phyloP scores from a whole-genome alignment of 2,329 filamentous ascomycete genomes.

The Dichotomopilus funicola region DNA sequence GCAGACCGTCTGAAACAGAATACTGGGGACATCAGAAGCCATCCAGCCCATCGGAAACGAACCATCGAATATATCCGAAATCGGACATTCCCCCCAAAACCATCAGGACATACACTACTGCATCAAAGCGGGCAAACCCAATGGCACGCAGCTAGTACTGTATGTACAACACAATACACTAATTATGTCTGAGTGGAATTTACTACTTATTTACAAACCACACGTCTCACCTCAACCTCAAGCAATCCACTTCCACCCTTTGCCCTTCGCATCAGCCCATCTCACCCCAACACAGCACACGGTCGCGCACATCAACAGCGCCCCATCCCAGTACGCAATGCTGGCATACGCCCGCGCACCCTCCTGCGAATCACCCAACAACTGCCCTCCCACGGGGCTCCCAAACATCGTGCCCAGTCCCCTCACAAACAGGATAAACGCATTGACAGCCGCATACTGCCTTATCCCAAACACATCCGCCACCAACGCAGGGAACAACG shows the following conservation, averaged over 20 bases:
- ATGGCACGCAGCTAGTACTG: no score
- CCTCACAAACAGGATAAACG: slow-evolving; percentile 40
- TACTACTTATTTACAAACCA: no score
- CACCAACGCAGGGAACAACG: slow-evolving; percentile 39
- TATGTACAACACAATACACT: no score
- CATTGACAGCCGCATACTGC: slow-evolving; percentile 42
- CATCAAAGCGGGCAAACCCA: no score
- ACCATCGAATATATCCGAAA: no score
- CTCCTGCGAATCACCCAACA: slow-evolving; percentile 30
- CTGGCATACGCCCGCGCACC: slow-evolving; percentile 31
- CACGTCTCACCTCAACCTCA: slow-evolving; percentile 13
- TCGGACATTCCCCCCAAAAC: no score
- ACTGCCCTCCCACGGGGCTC: slow-evolving; percentile 37
- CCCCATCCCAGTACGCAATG: slow-evolving; percentile 37
- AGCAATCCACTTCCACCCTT: slow-evolving; percentile 34
- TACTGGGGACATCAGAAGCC: no score
- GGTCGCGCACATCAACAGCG: slow-evolving; percentile 34
- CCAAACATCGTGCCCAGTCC: slow-evolving; percentile 40
- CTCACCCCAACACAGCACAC: slow-evolving; percentile 37
- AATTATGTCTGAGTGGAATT: no score
- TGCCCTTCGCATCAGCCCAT: slow-evolving; percentile 22
- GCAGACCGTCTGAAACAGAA: no score
- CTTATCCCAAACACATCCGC: slow-evolving; percentile 43
- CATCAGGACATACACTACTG: no score
- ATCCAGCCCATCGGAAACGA: no score